Evolutionary conservation across 2,329 filamentous ascomycete species (phyloP).

Genomic region (Exophiala spinifera): DNA sequence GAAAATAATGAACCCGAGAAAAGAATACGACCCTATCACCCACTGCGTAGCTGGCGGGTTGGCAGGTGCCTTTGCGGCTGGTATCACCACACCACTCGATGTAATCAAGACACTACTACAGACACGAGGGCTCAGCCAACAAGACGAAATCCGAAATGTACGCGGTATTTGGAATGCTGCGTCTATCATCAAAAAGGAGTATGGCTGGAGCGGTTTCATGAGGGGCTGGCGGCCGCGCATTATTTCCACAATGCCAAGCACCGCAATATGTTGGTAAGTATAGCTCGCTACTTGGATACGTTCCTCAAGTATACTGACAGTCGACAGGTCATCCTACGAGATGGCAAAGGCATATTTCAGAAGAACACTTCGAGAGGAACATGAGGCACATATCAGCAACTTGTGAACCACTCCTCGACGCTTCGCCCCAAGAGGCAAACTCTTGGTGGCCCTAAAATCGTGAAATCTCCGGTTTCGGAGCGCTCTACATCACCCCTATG

Average conservation of each 20-base stretch:
- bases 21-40: constrained; percentile 81
- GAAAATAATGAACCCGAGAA: constrained; percentile 81
- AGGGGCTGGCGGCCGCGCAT: constrained; percentile 88
- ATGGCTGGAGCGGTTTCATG: constrained; percentile 85
- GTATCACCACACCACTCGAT: constrained; percentile 91
- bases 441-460: background rate
- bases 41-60: constrained; percentile 91
- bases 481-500: background rate
- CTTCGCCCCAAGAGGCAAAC: background rate
- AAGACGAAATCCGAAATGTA: constrained; percentile 79
- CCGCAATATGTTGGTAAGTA: constrained; percentile 93
- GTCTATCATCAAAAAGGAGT: constrained; percentile 74
- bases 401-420: constrained; percentile 10
- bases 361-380: constrained; percentile 33
- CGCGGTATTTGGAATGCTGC: constrained; percentile 77
- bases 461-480: background rate
- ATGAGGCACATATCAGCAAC: constrained; percentile 16
- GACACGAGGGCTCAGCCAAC: constrained; percentile 78
- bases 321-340: constrained; percentile 59
- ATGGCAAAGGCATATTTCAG: constrained; percentile 69
- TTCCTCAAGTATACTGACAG: background rate
- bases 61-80: constrained; percentile 89
- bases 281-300: background rate
- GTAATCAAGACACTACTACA: constrained; percentile 98
- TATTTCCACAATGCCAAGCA: constrained; percentile 96